Evolutionary conservation across 257 asterid species (phyloP), one percentile per base, ranked within the genome.

Genomic region (Asclepias syriaca): DNA sequence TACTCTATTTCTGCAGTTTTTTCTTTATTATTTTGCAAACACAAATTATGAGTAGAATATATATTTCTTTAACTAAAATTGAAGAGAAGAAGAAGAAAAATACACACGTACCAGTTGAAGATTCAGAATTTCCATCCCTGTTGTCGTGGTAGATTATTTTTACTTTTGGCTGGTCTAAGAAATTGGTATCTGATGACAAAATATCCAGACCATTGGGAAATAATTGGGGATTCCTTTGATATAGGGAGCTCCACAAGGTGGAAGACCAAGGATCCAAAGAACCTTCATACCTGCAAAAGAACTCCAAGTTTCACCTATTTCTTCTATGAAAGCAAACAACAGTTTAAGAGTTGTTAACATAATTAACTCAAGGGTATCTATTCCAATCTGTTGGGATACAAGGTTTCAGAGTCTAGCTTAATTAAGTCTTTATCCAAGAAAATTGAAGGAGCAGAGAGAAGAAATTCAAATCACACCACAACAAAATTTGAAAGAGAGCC

Each of bases 251-350:
- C 99, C 99, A 95, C 86, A 95, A 85, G 74, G 83, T 76, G 69
- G 91, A 81, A 94, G 89, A 78, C 99, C 99, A 95, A 40, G 95
- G 96, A 88, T 95, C 99, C 61, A 92, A 80, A 81, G 95, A 90
- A 75, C 97, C 99, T 83, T 95, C 99, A 85, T 95, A 90, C 87
- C 99, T 95, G 77, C 59, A 39, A 59, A 80, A 74, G 59, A 78
- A 67, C 66, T 67, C 63, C 56, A 68, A 73, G 68, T 2, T 0
- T 37, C 49, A 63, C 49, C 49, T 16, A 5, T 63, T 34, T 24
- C 68, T 63, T 63, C 14, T 37, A 21, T 11, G 68, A 37, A 37
- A 37, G 27, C 15, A 5, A 16, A 16, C 18, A 6, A 16, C 18
- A 63, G 39, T 22, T 22, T 16, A 32, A 34, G 21, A 14, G 8